Evolutionary conservation across 495 filamentous ascomycete genomes (phyloP), one percentile per base, ranked within the genome.

Genomic region (Talaromyces proteolyticus): DNA sequence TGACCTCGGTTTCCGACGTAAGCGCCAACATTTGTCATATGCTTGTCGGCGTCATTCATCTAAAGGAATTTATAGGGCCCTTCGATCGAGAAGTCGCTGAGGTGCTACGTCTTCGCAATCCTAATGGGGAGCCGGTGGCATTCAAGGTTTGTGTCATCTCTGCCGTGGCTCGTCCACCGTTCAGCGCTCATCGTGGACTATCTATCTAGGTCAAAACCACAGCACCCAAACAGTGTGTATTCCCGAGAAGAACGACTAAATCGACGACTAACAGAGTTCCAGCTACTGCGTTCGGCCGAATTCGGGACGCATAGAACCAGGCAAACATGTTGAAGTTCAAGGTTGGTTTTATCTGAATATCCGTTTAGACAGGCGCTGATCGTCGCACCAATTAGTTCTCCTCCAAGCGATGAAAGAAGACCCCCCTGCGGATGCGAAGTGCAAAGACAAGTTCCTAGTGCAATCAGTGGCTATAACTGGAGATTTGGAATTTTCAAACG

Each of bases 201-300:
- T 6, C 6, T 25, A 18, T 50, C 24, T 57, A 96, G 91, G 93
- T 98, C 64, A 98, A 98, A 82, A 98, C 93, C 36, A 98, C 93
- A 50, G 94, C 94, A 22, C 93, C 94, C 5, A 97, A 98, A 70
- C 92, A 96, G 92, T 98, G 89, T 61, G 88, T 66, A 46, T 39
- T 24, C 42, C 54, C 43, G 14, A 24, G 18, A 6, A 44, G 20
- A 20, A 29, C 41, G 18, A 19, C 29, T 23, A 10, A 38, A 22
- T 46, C 19, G 26, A 42, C 51, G 44, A 55, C 54, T 60, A 42
- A 58, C 63, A 66, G 53, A 72, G 37, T 50, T 46, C 39, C 55
- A 97, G 92, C 72, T 98, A 98, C 71, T 97, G 93, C 63, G 93
- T 98, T 25, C 87, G 94, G 51, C 94, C 94, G 40, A 97, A 97